Evolutionary conservation across 164 flowering plant species (phyloP), one percentile per base, ranked within the genome.

Genomic region (Nymphaea colorata): DNA sequence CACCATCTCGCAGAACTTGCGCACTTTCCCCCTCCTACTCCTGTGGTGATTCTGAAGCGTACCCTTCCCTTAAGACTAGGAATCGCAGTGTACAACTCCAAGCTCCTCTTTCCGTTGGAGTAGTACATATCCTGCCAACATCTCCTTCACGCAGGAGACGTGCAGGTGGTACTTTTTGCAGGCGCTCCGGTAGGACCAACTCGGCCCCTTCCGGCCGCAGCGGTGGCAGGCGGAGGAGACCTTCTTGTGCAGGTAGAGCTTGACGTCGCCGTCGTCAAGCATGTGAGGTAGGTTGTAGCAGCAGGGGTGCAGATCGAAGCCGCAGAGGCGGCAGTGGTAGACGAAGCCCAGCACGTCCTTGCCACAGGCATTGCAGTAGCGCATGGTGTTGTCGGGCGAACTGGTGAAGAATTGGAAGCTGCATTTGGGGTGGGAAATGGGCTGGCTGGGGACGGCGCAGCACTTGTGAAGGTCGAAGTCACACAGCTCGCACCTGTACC

Each of bases 281-380:
- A 82, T 76, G 68, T 70, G 79, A 0, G 99, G 98, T 4, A 91
- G 88, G 76, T 84, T 84, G 3, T 89, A 95, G 59, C 99, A 94
- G 51, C 97, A 90, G 0, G 98, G 96, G 70, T 94, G 98, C 47
- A 91, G 92, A 65, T 91, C 97, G 53, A 84, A 91, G 7, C 93
- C 98, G 44, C 97, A 91, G 0, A 70, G 43, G 16, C 75, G 66
- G 86, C 98, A 93, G 74, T 94, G 96, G 76, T 94, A 94, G 7
- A 85, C 78, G 64, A 94, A 94, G 0, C 98, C 98, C 0, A 69
- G 69, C 3, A 94, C 81, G 61, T 83, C 90, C 76, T 82, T 87
- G 75, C 83, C 85, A 66, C 97, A 94, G 4, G 97, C 98, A 65
- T 94, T 87, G 80, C 98, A 94, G 68, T 71, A 82, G 5, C 98